phyloP scores from a whole-genome alignment of 768 basidiomycete species.

The Termitomyces sp. region DNA sequence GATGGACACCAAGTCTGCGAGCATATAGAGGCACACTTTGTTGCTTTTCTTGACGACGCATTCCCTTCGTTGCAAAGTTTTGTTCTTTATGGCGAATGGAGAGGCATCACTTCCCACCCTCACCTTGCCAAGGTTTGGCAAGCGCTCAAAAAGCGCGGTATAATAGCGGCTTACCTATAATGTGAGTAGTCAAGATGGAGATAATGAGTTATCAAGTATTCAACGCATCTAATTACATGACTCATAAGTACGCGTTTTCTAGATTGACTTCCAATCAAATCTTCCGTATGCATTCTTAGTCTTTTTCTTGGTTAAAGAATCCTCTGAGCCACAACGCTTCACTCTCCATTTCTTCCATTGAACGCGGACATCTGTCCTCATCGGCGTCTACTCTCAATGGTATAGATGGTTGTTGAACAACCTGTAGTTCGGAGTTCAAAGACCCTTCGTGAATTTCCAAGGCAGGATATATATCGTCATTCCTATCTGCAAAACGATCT shows the following conservation, averaged over 20 bases:
- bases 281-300: not conserved
- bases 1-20: conserved; percentile 31
- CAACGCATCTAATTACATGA: not conserved
- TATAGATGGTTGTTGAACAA: conserved; percentile 20
- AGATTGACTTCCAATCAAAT: not conserved
- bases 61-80: conserved; percentile 44
- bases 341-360: conserved; percentile 69
- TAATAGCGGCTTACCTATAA: not conserved
- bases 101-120: conserved; percentile 27
- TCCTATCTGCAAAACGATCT: conserved; percentile 57
- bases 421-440: conserved; percentile 35
- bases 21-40: conserved; percentile 42
- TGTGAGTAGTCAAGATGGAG: too few relatives aligned
- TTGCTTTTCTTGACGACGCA: conserved; percentile 29
- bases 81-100: conserved; percentile 52
- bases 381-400: conserved; percentile 63
- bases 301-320: conserved; percentile 39
- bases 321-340: conserved; percentile 67
- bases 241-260: not conserved
- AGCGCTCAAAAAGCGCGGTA: conserved; percentile 26
- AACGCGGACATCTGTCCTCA: conserved; percentile 57
- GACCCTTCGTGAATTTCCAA: conserved; percentile 61
- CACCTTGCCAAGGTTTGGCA: conserved; percentile 28
- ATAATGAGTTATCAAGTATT: too few relatives aligned
- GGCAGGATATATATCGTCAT: conserved; percentile 76